Conservation (phyloP, 192 early-diverging fungal genomes). For the Coemansia sp. region DNA sequence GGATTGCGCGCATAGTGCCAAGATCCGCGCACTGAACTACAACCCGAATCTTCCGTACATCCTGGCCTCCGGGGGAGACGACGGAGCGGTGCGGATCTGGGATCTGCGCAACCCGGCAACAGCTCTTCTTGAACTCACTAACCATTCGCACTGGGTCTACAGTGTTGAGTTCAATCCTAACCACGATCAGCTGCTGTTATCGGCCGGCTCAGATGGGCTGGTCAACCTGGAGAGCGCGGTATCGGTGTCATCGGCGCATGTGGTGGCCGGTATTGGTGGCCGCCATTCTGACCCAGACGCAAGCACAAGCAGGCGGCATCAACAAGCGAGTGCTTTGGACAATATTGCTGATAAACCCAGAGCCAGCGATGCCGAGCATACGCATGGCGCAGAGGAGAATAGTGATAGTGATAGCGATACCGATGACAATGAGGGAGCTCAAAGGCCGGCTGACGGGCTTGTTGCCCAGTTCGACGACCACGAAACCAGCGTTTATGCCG, state of each 20-base stretch:
- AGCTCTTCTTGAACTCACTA: slow-evolving; percentile 66
- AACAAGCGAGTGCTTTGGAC: too few relatives aligned
- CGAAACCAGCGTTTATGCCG: slow-evolving; percentile 91
- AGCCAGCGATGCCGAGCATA: not conserved
- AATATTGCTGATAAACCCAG: too few relatives aligned
- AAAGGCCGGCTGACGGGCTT: slow-evolving; percentile 65
- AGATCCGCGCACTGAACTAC: slow-evolving; percentile 73
- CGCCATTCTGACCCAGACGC: not conserved
- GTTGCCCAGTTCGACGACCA: slow-evolving; percentile 89
- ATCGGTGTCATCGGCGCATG: slow-evolving; percentile 78
- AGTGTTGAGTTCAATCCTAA: slow-evolving; percentile 80
- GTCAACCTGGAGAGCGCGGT: slow-evolving; percentile 87
- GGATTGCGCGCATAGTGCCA: slow-evolving; percentile 71
- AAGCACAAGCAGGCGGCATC: not conserved
- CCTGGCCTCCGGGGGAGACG: slow-evolving; percentile 84
- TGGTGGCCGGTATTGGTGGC: slow-evolving; percentile 22
- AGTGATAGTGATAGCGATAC: slow-evolving; percentile 16
- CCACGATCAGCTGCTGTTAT: slow-evolving; percentile 90
- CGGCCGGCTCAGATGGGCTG: slow-evolving; percentile 79
- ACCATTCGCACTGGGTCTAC: slow-evolving; percentile 92
- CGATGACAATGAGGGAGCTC: slow-evolving; percentile 23
- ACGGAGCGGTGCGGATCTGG: slow-evolving; percentile 87
- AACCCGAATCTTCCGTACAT: slow-evolving; percentile 87
- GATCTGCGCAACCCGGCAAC: slow-evolving; percentile 63
- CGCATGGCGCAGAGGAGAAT: not conserved